Evolutionary conservation across 352 stramenopile species (phyloP).

Genomic region (Phytophthora vignae): DNA sequence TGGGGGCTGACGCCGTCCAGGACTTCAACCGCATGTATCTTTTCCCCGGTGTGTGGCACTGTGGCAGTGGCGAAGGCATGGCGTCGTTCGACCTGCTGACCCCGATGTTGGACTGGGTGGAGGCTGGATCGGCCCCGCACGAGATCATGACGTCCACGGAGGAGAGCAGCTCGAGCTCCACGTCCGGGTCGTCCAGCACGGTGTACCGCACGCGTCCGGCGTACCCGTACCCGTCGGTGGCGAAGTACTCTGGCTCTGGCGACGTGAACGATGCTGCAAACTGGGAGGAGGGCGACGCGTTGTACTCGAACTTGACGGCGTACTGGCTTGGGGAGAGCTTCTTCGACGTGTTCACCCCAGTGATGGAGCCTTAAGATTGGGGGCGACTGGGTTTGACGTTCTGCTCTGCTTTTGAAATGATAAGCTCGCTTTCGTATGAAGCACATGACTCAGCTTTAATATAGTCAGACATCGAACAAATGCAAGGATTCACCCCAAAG

Average conservation of each 20-base stretch:
- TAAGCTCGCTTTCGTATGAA: background rate
- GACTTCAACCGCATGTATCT: constrained; percentile 51
- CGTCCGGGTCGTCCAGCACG: constrained; percentile 25
- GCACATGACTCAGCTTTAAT: background rate
- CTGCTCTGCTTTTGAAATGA: background rate
- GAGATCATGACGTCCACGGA: constrained; percentile 40
- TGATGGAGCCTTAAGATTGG: constrained; percentile 22
- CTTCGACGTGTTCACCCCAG: constrained; percentile 33
- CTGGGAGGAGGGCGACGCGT: constrained; percentile 28
- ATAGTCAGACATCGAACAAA: too few species aligned
- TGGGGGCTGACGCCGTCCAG: constrained; percentile 34
- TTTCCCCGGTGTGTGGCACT: constrained; percentile 51
- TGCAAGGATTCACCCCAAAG: too few species aligned
- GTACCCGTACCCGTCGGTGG: constrained; percentile 40
- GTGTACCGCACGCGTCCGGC: constrained; percentile 29
- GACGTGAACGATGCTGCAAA: constrained; percentile 32
- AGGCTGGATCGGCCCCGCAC: constrained; percentile 33
- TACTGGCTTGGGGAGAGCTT: constrained; percentile 38
- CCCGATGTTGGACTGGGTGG: constrained; percentile 50
- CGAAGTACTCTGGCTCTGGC: constrained; percentile 36
- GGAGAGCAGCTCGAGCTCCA: background rate
- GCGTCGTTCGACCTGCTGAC: constrained; percentile 46
- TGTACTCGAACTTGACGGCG: constrained; percentile 44
- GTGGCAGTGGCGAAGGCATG: constrained; percentile 43
- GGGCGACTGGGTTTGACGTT: background rate